Evolutionary conservation across 2,329 filamentous ascomycete species (phyloP), one percentile per base, ranked within the genome.

Genomic region (Bipolaris zeicola): DNA sequence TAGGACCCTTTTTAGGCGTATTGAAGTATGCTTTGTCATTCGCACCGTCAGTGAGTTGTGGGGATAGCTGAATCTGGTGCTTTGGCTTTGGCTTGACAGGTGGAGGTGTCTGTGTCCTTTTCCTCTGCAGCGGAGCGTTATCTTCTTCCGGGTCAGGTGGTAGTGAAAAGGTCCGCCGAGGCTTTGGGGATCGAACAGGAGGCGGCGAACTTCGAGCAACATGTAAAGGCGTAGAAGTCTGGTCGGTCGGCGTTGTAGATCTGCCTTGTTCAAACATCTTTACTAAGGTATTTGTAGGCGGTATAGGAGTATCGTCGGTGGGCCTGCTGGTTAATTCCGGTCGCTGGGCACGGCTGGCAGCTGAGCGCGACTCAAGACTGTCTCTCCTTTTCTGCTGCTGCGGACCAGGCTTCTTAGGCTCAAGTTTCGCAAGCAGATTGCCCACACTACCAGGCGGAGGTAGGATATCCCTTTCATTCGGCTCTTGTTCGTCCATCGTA

Each of bases 211-310:
- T 58, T 54, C 67, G 60, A 57, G 69, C 52, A 14, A 65, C 46
- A 22, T 63, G 52, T 11, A 66, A 48, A 14, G 72, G 65, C 14
- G 63, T 52, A 7, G 58, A 39, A 11, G 61, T 31, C 1, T 46
- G 55, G 18, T 61, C 61, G 1, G 55, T 50, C 42, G 70, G 63
- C 1, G 66, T 69, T 1, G 45, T 61, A 7, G 69, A 60, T 31
- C 67, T 66, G 41, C 77, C 81, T 60, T 81, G 79, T 74, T 92
- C 89, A 63, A 91, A 91, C 77, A 90, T 81, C 37, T 84, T 84
- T 51, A 91, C 87, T 18, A 91, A 78, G 4, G 86, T 84, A 3
- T 80, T 85, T 0, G 88, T 88, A 0, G 88, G 82, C 22, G 83
- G 78, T 47, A 89, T 87, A 5, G 85, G 79, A 1, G 80, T 82